Base-by-base conservation (phyloP, 192 early-diverging fungal genomes). In the Radiomyces spectabilis region DNA sequence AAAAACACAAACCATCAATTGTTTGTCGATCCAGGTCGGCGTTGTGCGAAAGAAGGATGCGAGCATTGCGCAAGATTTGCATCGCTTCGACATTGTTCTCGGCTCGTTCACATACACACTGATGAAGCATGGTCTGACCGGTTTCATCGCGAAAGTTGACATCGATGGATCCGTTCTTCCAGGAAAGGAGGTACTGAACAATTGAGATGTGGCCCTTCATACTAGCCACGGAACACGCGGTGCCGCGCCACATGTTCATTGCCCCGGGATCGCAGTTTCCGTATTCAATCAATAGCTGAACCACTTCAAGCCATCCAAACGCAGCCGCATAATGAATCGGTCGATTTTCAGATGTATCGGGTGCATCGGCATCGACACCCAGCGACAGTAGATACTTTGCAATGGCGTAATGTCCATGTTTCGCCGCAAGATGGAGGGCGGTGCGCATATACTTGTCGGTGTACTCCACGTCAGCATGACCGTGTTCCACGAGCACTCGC, bases 271-370 rank as follows among this genome's bases (percentile, higher is more conserved):
- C 50, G 21, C 72, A 65, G 5, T 48, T 41, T 12, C 72, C 77
- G 38, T 55, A 69, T 2, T 44, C 52, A 8, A 81, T 41, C 24
- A 81, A 58, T 9, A 72, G 48, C 27, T 79, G 31, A 1, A 71
- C 51, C 15, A 79, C 40, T 3, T 48, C 42, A 3, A 55, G 19
- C 56, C 68, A 69, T 16, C 79, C 79, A 53, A 61, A 76, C 13
- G 68, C 76, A 44, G 65, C 45, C 2, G 76, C 78, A 45, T 76
- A 76, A 54, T 81, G 78, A 31, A 76, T 24, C n/a, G 75, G 53
- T 0, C 53, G 46, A 46, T 80, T 82, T 12, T 63, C 56, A 26
- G 64, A 68, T 4, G 67, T 66, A 62, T 82, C 80, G 27, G 18
- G 16, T 13, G 61, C 65, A 37, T 67, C 46, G 21, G 71, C 58